phyloP scores from a whole-genome alignment of 2,329 filamentous ascomycete species.

The Xylariales sp. region DNA sequence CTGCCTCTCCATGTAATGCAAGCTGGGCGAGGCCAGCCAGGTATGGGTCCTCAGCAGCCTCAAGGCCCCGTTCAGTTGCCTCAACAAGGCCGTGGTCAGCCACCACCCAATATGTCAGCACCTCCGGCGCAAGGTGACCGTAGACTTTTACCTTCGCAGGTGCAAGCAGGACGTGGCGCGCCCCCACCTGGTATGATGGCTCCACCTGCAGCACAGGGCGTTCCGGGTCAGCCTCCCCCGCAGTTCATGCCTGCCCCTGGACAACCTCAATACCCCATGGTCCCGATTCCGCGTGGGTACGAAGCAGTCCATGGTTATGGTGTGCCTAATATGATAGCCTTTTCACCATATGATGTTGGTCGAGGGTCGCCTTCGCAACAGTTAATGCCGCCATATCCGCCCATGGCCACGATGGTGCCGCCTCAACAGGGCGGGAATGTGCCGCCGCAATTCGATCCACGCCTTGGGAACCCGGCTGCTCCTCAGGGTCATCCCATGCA shows the following conservation, averaged over 20 bases:
- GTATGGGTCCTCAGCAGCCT: conserved; percentile 1
- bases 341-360: conserved; percentile 18
- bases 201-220: conserved; percentile 7
- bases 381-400: conserved; percentile 4
- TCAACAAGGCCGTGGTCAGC: conserved; percentile 12
- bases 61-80: conserved; percentile 7
- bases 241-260: background rate
- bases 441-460: too few relatives aligned
- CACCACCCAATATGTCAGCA: conserved; percentile 12
- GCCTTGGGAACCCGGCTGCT: too few relatives aligned
- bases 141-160: conserved; percentile 11
- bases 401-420: conserved; percentile 2
- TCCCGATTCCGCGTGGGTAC: conserved; percentile 26
- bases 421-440: too few relatives aligned
- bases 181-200: conserved; percentile 2
- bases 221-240: background rate
- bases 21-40: conserved; percentile 1
- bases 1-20: conserved; percentile 2
- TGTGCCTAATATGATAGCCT: conserved; percentile 15
- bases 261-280: conserved; percentile 20
- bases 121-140: conserved; percentile 13
- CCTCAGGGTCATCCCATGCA: too few relatives aligned
- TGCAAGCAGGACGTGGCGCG: conserved; percentile 6
- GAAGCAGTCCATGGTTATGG: conserved; percentile 27
- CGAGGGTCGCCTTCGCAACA: conserved; percentile 8